These are phyloP conservation scores for Hippophae gyantsensis DNA, from an alignment of 306 rosid species.

Conservation along the genomic window DNA sequence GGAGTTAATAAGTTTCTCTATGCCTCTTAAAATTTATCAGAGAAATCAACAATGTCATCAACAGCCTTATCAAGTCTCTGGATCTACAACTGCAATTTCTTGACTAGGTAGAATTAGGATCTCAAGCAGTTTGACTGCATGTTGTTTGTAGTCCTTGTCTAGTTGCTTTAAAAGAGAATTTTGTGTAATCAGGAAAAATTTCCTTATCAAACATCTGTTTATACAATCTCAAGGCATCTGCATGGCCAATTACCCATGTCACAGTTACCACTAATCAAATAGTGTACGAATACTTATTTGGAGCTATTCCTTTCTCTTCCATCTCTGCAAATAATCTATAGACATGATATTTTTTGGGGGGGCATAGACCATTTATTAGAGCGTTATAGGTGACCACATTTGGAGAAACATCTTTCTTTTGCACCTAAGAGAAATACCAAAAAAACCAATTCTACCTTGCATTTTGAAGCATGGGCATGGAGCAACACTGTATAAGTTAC, in stretches of 20 bases:
- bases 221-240: slow-evolving; percentile 61
- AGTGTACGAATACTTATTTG: slow-evolving; percentile 80
- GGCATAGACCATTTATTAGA: too few species aligned
- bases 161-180: slow-evolving; percentile 53
- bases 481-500: too few species aligned
- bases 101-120: slow-evolving; percentile 27
- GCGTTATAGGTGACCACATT: too few species aligned
- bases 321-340: slow-evolving; percentile 22
- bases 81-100: slow-evolving; percentile 27
- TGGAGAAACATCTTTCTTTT: too few species aligned
- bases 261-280: slow-evolving; percentile 65
- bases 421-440: background rate
- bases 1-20: slow-evolving; percentile 15
- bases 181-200: slow-evolving; percentile 64
- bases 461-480: too few species aligned
- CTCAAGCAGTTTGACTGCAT: slow-evolving; percentile 39
- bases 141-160: slow-evolving; percentile 38
- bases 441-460: too few species aligned
- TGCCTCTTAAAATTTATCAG: slow-evolving; percentile 19
- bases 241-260: slow-evolving; percentile 42
- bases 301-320: slow-evolving; percentile 53
- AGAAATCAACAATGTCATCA: slow-evolving; percentile 17
- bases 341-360: too few species aligned
- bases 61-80: slow-evolving; percentile 21
- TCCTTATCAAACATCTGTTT: slow-evolving; percentile 59